phyloP scores from a whole-genome alignment of 192 early-diverging fungal species.

The Pilaira anomala region DNA sequence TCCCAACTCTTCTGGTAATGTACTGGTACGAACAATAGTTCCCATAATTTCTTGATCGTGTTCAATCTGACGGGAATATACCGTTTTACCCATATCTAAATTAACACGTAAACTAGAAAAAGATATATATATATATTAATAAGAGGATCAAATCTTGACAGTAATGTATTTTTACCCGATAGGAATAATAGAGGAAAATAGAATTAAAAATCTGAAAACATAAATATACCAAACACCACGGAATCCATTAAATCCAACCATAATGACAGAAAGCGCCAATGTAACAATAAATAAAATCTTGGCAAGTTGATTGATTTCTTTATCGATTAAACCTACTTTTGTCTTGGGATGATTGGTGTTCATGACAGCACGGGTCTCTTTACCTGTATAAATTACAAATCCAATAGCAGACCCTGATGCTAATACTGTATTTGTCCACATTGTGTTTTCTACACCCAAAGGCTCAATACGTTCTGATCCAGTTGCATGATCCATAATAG shows the following conservation, averaged over 20 bases:
- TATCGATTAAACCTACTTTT: conserved; percentile 90
- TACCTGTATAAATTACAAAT: conserved; percentile 88
- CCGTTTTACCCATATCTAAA: conserved; percentile 94
- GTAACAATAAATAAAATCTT: conserved; percentile 93
- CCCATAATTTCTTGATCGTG: conserved; percentile 80
- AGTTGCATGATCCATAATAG: conserved; percentile 25
- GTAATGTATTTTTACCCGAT: conserved; percentile 77
- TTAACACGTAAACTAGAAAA: conserved; percentile 92
- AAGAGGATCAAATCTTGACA: not conserved
- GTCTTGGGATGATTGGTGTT: conserved; percentile 91
- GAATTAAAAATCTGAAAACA: conserved; percentile 89
- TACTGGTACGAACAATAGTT: conserved; percentile 90
- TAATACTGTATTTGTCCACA: conserved; percentile 95
- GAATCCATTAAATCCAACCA: conserved; percentile 90
- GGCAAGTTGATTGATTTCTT: conserved; percentile 87
- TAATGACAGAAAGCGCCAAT: conserved; percentile 72
- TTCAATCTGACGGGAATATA: conserved; percentile 86
- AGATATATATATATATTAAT: no score
- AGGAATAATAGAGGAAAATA: conserved; percentile 95
- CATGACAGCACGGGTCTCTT: conserved; percentile 93
- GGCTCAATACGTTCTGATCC: conserved; percentile 53
- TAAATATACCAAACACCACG: conserved; percentile 90
- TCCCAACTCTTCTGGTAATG: conserved; percentile 94
- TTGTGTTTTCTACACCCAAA: conserved; percentile 83
- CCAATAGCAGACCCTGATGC: conserved; percentile 88